Evolutionary conservation across 2,329 filamentous ascomycete genomes (phyloP), one percentile per base, ranked within the genome.

Genomic region (Colletotrichum aenigma): DNA sequence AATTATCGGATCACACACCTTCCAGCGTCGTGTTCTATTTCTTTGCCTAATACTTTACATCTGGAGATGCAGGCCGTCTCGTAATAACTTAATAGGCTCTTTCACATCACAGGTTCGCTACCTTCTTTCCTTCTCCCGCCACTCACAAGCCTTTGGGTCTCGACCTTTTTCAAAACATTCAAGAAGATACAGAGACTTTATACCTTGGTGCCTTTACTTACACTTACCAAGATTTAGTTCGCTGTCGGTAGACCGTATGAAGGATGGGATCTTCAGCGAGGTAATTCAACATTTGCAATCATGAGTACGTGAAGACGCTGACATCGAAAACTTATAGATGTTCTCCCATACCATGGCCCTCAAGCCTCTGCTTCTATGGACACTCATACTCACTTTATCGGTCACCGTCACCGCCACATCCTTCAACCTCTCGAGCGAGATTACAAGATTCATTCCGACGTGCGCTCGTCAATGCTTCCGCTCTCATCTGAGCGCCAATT

Each of bases 391-490:
- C 75, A 75, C 81, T 58, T 70, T 82, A 32, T 78, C 81, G 56
- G 66, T 73, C 28, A 77, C 78, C 78, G 74, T 78, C 64, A 78
- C 79, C 52, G 79, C 80, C 56, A 65, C 79, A 69, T 79, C 81
- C 55, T 79, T 81, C 74, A 81, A 79, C 72, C 81, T 88, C 52
- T 81, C 84, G 2, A 80, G 78, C 71, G 85, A 86, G 52, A 79
- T 90, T 30, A 82, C 86, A 52, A 79, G 82, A 69, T 84, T 86
- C 67, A 83, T 93, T n/a, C 91, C 92, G 8, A 77, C 82, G 16
- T 95, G 93, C 80, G 92, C 93, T 6, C 84, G 87, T 77, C 79
- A 83, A 56, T 96, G 94, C 82, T 88, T 95, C 78, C 80, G 88
- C 77, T 89, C 88, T 12, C 95, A 94, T 79, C 85, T 95, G 78